Percentiles rank a stretch among this genome's conserved stretches.
Conservation (phyloP, 306 rosid genomes). For the Herpetospermum pedunculosum region DNA sequence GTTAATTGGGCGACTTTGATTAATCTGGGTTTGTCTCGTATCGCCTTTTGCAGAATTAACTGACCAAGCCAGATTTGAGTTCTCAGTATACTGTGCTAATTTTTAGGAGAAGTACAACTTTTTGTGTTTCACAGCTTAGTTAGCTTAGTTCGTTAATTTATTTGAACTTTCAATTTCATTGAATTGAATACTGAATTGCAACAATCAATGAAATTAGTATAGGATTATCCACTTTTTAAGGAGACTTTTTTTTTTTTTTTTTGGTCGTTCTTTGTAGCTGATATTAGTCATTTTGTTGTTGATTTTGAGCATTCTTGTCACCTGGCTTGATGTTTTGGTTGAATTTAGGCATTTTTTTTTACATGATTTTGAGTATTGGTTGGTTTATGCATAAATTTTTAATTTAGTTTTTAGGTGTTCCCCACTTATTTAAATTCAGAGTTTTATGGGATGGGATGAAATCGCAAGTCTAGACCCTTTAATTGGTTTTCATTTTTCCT, state of each 20-base stretch:
- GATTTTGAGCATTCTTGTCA: background rate
- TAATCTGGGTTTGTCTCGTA: background rate
- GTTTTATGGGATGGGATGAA: background rate
- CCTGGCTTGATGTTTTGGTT: background rate
- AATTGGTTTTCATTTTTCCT: too few relatives aligned
- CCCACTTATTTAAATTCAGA: background rate
- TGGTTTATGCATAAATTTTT: background rate
- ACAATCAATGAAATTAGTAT: too few relatives aligned
- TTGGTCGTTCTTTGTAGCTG: background rate
- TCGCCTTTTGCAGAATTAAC: background rate
- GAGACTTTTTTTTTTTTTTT: too few relatives aligned
- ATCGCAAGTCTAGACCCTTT: too few relatives aligned
- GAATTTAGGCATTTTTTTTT: background rate
- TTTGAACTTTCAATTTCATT: background rate
- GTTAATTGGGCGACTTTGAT: background rate
- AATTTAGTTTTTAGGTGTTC: background rate
- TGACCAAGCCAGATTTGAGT: background rate
- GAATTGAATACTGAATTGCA: background rate
- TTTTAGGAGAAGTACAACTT: background rate
- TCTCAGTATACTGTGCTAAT: background rate
- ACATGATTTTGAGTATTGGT: background rate
- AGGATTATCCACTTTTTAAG: too few relatives aligned
- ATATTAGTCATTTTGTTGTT: background rate
- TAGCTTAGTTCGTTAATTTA: background rate
- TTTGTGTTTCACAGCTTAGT: background rate